Conservation (phyloP, 164 flowering plant species). For the Platanus orientalis region DNA sequence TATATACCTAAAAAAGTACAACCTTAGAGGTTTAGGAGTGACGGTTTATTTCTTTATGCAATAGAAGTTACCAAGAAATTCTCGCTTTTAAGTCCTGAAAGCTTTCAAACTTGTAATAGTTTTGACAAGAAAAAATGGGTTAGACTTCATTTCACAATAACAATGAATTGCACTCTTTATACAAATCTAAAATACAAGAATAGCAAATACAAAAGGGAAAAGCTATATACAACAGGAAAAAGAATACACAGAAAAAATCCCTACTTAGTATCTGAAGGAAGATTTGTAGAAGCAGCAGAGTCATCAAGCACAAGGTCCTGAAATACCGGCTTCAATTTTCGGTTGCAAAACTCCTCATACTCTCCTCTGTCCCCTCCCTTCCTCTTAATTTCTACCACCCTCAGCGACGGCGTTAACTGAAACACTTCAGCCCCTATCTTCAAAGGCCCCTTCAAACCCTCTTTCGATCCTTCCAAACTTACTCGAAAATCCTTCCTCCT, state of each 20-base stretch:
- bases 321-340: conserved; percentile 65
- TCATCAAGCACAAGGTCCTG: conserved; percentile 38
- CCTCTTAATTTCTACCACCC: conserved; percentile 83
- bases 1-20: too few relatives aligned
- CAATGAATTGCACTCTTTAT: too few relatives aligned
- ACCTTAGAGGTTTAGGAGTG: too few relatives aligned
- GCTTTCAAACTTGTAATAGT: too few relatives aligned
- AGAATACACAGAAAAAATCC: too few relatives aligned
- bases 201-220: neutral
- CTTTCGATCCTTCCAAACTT: conserved; percentile 65
- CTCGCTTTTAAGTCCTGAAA: too few relatives aligned
- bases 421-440: conserved; percentile 81
- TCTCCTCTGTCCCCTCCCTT: conserved; percentile 74
- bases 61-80: too few relatives aligned
- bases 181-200: conserved; percentile 3
- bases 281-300: conserved; percentile 19
- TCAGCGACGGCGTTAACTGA: conserved; percentile 67
- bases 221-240: neutral
- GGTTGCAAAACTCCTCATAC: conserved; percentile 62
- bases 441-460: conserved; percentile 73
- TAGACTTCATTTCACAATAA: too few relatives aligned
- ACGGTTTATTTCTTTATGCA: too few relatives aligned
- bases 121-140: too few relatives aligned
- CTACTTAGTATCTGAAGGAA: conserved; percentile 47
- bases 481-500: conserved; percentile 78